Evolutionary conservation across 257 asterid genomes (phyloP), one percentile per base, ranked within the genome.

Genomic region (Henckelia pumila): DNA sequence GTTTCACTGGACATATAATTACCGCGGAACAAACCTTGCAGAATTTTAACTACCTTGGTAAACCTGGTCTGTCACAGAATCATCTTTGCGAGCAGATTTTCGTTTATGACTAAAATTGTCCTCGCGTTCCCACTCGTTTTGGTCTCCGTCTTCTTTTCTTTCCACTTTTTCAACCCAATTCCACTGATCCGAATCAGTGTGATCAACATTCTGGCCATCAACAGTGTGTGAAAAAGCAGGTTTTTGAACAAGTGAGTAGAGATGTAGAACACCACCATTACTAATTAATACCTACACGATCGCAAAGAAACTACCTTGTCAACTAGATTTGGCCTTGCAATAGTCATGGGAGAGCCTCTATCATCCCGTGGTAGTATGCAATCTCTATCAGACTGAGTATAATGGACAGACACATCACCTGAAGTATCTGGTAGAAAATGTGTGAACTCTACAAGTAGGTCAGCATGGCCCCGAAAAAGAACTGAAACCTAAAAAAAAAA

Each of bases 391-490:
- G 73, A 71, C 67, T 73, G 89, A 53, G 79, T 75, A 77, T 47
- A 47, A 77, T 74, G 86, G 68, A 68, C 55, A 64, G 89, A 75
- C 59, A 82, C 88, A 63, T 86, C 76, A 26, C 92, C 91, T 25
- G 88, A 75, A 59, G 85, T 69, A 78, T 88, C 89, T 58, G 98
- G 99, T 71, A 95, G 78, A 79, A 95, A 91, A 78, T 86, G 96
- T 71, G 88, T 78, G 83, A 95, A 95, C 80, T 95, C 98, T 49
- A 78, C 93, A 78, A 95, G 99, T 63, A 91, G 86, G 82, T 95
- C 99, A 67, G 83, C 76, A 69, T 95, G 95, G 74, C 82, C 88
- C 66, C 75, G 82, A 75, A 95, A 87, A 62, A 95, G 98, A 80
- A 76, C 77, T 62, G 96, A 83, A 73, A 91, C 98, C 99, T 95